Conservation (phyloP, 2,329 filamentous ascomycete genomes). For the Stagonosporopsis rhizophila region DNA sequence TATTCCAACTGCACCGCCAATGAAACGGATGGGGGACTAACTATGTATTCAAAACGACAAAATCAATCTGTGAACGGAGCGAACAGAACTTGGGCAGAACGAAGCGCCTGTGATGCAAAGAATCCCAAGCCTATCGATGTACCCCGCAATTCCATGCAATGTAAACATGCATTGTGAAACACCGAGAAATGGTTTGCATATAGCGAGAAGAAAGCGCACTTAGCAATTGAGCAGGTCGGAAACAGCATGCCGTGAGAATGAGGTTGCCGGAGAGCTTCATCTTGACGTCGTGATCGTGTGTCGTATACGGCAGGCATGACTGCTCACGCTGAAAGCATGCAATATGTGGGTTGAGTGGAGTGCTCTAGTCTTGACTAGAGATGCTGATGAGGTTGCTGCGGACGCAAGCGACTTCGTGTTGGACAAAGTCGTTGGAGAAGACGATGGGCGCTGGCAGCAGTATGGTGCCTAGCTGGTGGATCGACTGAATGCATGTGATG, state of each 20-base stretch:
- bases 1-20: conserved; percentile 22
- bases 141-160: conserved; percentile 41
- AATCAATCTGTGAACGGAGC: conserved; percentile 21
- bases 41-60: conserved; percentile 21
- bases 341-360: conserved; percentile 1
- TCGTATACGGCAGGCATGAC: neutral
- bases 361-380: neutral
- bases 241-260: conserved; percentile 7
- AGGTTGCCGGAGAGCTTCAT: conserved; percentile 5
- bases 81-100: conserved; percentile 6
- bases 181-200: conserved; percentile 31
- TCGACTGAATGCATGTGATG: no score
- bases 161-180: conserved; percentile 28
- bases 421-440: neutral
- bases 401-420: neutral
- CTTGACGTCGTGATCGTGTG: conserved; percentile 8
- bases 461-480: neutral
- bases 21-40: conserved; percentile 29
- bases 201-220: neutral
- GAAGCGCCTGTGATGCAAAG: conserved; percentile 32
- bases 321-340: neutral
- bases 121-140: conserved; percentile 19
- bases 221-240: conserved; percentile 4
- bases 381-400: neutral
- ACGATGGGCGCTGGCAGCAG: neutral